A percentile compares a stretch with the other conserved stretches of the same genome.
phyloP scores from a whole-genome alignment of 1,139 yeast species.

The Lodderomyces theae region DNA sequence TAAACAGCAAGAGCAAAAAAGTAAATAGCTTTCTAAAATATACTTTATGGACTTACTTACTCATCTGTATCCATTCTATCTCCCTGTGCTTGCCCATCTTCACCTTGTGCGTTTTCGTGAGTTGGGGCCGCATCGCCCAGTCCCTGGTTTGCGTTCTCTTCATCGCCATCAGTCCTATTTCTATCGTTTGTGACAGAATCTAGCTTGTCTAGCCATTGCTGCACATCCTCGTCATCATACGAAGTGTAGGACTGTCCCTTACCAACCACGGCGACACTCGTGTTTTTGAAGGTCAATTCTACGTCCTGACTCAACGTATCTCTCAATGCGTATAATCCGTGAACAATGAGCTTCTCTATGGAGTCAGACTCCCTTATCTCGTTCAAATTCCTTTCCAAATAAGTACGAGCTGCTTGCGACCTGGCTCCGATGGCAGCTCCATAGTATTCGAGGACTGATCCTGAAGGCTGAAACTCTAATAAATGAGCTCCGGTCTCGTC shows the following conservation, averaged over 20 bases:
- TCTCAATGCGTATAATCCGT: constrained; percentile 87
- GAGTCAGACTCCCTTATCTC: constrained; percentile 56
- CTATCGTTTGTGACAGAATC: constrained; percentile 58
- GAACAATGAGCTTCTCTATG: constrained; percentile 74
- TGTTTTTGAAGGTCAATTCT: constrained; percentile 78
- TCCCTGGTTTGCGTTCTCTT: constrained; percentile 26
- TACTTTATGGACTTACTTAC: constrained; percentile 14
- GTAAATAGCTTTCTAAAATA: constrained; percentile 4
- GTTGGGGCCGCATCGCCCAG: constrained; percentile 17
- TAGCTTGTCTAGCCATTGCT: constrained; percentile 70
- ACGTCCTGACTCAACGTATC: constrained; percentile 94
- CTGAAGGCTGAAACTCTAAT: constrained; percentile 94
- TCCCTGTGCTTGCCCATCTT: constrained; percentile 13
- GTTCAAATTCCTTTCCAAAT: constrained; percentile 81
- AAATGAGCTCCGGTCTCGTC: constrained; percentile 95
- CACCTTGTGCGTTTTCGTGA: not conserved
- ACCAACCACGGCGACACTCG: constrained; percentile 91
- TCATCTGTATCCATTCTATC: constrained; percentile 57
- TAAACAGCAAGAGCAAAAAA: constrained; percentile 26
- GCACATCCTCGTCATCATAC: constrained; percentile 84
- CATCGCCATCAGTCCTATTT: constrained; percentile 41
- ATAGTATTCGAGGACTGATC: constrained; percentile 83
- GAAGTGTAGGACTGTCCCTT: constrained; percentile 68
- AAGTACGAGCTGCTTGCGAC: constrained; percentile 97
- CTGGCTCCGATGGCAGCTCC: constrained; percentile 99